phyloP scores from a whole-genome alignment of 176 grass and related monocot genomes.

The Saccharum officinarum region DNA sequence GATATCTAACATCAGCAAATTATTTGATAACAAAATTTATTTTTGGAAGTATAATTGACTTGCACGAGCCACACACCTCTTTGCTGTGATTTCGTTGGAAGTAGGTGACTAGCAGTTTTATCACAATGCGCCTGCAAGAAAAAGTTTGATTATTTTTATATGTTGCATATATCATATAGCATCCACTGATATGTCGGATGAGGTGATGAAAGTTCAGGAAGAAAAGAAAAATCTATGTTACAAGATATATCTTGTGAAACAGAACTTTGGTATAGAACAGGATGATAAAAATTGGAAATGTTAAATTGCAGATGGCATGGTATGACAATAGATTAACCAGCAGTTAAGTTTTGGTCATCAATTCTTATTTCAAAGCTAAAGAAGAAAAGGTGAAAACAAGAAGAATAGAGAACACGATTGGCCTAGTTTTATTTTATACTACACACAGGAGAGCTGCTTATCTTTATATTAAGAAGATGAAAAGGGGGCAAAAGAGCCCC shows the following conservation, averaged over 20 bases:
- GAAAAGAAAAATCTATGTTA: background rate
- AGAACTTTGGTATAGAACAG: background rate
- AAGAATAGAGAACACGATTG: background rate
- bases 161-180: slow-evolving; percentile 4
- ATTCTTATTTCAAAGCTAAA: background rate
- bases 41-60: slow-evolving; percentile 3
- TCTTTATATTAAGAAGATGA: background rate
- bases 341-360: background rate
- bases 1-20: background rate
- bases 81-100: slow-evolving; percentile 94
- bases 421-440: background rate
- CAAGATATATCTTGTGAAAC: slow-evolving; percentile 8
- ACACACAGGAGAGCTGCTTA: background rate
- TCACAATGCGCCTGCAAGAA: slow-evolving; percentile 84
- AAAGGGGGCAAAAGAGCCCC: background rate
- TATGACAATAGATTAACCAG: slow-evolving; percentile 1
- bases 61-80: slow-evolving; percentile 61
- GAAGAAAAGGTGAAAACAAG: background rate
- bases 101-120: slow-evolving; percentile 91
- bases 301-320: background rate
- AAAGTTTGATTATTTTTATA: slow-evolving; percentile 17
- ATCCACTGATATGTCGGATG: background rate
- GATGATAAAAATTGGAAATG: background rate
- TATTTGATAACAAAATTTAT: background rate
- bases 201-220: slow-evolving; percentile 12